Evolutionary conservation across 31 red algal species (phyloP).

Genomic region (Bonnemaisonia californica): DNA sequence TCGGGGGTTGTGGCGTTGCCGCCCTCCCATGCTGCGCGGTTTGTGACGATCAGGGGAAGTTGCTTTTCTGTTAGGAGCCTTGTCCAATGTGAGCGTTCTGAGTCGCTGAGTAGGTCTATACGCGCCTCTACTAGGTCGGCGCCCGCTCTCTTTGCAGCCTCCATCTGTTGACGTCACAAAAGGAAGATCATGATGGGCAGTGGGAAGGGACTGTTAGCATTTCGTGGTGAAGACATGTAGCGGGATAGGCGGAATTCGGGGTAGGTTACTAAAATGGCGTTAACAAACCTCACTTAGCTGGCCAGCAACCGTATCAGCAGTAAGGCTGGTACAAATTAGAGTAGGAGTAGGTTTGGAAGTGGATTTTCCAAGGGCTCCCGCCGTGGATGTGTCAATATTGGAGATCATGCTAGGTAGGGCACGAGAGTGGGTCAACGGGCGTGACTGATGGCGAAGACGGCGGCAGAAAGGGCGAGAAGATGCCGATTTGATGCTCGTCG

Average conservation of each 20-base stretch:
- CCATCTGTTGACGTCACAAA: conserved; percentile 35
- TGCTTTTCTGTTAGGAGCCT: conserved; percentile 34
- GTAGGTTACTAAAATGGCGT: not conserved
- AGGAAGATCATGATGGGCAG: not conserved
- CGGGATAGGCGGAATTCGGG: not conserved
- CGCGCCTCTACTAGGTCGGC: conserved; percentile 89
- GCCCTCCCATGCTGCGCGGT: conserved; percentile 91
- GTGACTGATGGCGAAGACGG: too few species aligned
- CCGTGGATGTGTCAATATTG: too few species aligned
- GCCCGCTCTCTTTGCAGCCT: conserved; percentile 39
- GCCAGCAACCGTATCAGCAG: conserved; percentile 44
- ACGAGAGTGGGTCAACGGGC: too few species aligned
- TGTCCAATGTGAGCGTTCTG: conserved; percentile 51
- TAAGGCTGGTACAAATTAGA: conserved; percentile 72
- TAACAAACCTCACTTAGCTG: conserved; percentile 49
- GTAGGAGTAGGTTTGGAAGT: conserved; percentile 20
- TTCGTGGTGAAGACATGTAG: not conserved
- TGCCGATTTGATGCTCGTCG: too few species aligned
- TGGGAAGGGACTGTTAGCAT: too few species aligned
- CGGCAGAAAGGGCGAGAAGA: too few species aligned
- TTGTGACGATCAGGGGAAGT: conserved; percentile 87
- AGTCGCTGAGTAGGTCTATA: conserved; percentile 60
- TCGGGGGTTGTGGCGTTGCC: conserved; percentile 63
- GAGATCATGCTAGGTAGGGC: too few species aligned
- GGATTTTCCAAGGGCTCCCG: too few species aligned